Percentiles rank a stretch among this genome's conserved stretches.
Conservation (phyloP, 2,329 filamentous ascomycete species). For the Claviceps cyperi region DNA sequence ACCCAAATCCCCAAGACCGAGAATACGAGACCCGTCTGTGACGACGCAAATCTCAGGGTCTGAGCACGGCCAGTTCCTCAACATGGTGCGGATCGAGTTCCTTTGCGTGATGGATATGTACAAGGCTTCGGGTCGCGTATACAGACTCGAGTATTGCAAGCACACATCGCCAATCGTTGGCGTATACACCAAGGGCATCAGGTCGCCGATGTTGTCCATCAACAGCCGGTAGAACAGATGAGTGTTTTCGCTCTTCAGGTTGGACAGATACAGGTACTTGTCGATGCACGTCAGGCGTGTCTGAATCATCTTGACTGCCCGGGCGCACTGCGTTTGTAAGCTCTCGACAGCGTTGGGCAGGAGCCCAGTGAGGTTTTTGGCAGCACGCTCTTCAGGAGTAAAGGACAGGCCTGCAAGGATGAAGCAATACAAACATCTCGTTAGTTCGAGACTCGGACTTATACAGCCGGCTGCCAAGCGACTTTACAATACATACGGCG, state of each 20-base stretch:
- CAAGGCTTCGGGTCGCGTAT: constrained; percentile 85
- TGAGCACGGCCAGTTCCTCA: constrained; percentile 82
- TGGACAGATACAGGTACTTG: constrained; percentile 71
- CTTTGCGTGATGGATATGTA: constrained; percentile 94
- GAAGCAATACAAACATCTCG: background rate
- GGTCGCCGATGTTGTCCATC: constrained; percentile 60
- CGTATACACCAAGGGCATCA: constrained; percentile 77
- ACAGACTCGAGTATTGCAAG: constrained; percentile 88
- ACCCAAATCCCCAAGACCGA: constrained; percentile 86
- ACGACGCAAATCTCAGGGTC: constrained; percentile 93
- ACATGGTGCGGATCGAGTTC: constrained; percentile 75
- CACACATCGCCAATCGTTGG: constrained; percentile 92
- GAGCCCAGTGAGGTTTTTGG: constrained; percentile 51
- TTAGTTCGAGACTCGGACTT: background rate
- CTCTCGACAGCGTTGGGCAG: constrained; percentile 50
- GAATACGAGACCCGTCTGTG: constrained; percentile 85
- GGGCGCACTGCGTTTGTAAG: constrained; percentile 43
- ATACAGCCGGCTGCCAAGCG: background rate
- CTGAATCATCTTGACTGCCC: constrained; percentile 62
- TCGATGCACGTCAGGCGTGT: constrained; percentile 57
- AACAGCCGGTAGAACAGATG: constrained; percentile 75
- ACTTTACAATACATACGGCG: background rate
- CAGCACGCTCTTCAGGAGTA: constrained; percentile 46
- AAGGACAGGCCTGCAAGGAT: constrained; percentile 42
- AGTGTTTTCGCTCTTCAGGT: constrained; percentile 59